Conservation (phyloP, 2,329 filamentous ascomycete genomes). For the Fusarium cyanostomum region DNA sequence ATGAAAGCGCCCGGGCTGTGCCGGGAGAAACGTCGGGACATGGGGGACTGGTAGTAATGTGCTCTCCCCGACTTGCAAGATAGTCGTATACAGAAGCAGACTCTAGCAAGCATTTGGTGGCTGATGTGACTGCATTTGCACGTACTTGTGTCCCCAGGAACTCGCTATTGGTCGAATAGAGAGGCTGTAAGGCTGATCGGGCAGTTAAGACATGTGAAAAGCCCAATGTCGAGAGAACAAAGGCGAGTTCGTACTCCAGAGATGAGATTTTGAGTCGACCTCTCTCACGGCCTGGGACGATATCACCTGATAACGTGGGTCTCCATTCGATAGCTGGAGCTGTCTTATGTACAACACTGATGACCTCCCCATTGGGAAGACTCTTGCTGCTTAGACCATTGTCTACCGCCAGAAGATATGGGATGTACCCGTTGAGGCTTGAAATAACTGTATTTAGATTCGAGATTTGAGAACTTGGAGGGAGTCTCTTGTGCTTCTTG, state of each 20-base stretch:
- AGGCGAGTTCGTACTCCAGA: constrained; percentile 85
- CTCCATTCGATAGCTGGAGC: constrained; percentile 82
- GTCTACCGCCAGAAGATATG: constrained; percentile 83
- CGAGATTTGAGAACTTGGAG: constrained; percentile 72
- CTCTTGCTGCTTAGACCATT: constrained; percentile 68
- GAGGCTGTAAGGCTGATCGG: constrained; percentile 74
- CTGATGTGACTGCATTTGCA: constrained; percentile 73
- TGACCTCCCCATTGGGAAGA: constrained; percentile 61
- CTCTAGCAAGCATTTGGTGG: constrained; percentile 80
- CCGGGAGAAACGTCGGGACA: constrained; percentile 64
- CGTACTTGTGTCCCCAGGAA: constrained; percentile 73
- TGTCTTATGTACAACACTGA: constrained; percentile 72
- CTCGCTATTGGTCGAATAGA: constrained; percentile 73
- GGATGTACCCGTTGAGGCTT: constrained; percentile 79
- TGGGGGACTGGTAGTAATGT: constrained; percentile 52
- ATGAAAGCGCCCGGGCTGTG: constrained; percentile 65
- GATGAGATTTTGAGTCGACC: constrained; percentile 75
- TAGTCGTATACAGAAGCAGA: constrained; percentile 82
- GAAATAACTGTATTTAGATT: constrained; percentile 76
- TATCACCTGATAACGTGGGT: constrained; percentile 74
- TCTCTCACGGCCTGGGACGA: constrained; percentile 70
- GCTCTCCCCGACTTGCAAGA: constrained; percentile 66
- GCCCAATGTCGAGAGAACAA: constrained; percentile 79
- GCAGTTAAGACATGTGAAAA: constrained; percentile 79
- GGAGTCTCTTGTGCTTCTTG: constrained; percentile 90